phyloP scores from a whole-genome alignment of 1,284 basidiomycete genomes.

The Rhodotorula sp. region DNA sequence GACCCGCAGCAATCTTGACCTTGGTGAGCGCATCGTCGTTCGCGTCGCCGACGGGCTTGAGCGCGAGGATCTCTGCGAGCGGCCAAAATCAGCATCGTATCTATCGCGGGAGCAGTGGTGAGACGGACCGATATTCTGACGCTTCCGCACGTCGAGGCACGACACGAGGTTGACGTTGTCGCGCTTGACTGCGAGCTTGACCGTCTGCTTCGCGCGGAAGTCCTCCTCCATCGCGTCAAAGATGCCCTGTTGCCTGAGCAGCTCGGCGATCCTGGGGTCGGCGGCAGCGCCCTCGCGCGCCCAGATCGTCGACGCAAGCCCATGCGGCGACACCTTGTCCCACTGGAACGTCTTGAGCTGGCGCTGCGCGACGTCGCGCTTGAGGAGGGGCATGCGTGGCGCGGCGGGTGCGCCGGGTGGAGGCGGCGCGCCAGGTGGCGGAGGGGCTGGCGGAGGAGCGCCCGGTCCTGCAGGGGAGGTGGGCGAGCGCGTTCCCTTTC shows the following conservation, averaged over 20 bases:
- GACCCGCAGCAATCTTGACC: constrained; percentile 57
- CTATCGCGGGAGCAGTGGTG: no score
- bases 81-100: not conserved
- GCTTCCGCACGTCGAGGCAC: constrained; percentile 36
- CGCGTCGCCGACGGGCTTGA: constrained; percentile 30
- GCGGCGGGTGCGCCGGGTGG: constrained; percentile 20
- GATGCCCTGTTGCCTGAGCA: constrained; percentile 78
- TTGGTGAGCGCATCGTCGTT: constrained; percentile 37
- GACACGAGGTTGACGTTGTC: constrained; percentile 52
- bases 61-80: constrained; percentile 28
- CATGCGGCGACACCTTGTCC: constrained; percentile 86
- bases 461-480: constrained; percentile 51
- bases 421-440: constrained; percentile 44
- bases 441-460: constrained; percentile 35
- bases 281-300: constrained; percentile 67
- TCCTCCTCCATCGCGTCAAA: constrained; percentile 98
- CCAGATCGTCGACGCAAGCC: constrained; percentile 87
- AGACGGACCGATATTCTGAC: constrained; percentile 42
- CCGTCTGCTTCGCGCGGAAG: constrained; percentile 94
- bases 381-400: constrained; percentile 5
- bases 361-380: constrained; percentile 52
- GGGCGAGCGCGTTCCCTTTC: constrained; percentile 35
- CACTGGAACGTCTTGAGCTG: constrained; percentile 99
- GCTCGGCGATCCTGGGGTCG: constrained; percentile 38
- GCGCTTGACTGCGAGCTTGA: constrained; percentile 56